Percentiles rank a stretch among this genome's conserved stretches.
These are phyloP conservation scores for Naganishia antarctica DNA, from an alignment of 768 basidiomycete genomes.

Conservation along the genomic window DNA sequence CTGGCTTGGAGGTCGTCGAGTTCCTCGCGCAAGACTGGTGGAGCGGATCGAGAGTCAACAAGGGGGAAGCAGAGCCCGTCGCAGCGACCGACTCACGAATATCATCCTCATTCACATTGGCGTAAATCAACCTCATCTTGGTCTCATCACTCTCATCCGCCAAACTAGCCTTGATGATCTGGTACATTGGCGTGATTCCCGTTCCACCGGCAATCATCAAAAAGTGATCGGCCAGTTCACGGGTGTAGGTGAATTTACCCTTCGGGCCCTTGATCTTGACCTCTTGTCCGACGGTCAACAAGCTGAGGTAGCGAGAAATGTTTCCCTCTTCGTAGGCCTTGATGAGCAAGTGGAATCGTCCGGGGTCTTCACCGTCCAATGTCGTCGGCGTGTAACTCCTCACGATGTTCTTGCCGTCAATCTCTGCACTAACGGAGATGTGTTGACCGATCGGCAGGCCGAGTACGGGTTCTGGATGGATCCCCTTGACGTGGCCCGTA, in stretches of 20 bases:
- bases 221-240: constrained; percentile 67
- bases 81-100: constrained; percentile 55
- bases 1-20: constrained; percentile 69
- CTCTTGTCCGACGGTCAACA: constrained; percentile 79
- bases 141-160: constrained; percentile 83
- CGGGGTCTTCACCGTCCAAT: constrained; percentile 76
- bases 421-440: constrained; percentile 82
- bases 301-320: constrained; percentile 78
- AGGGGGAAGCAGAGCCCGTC: no score
- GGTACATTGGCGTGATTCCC: constrained; percentile 98
- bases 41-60: not conserved
- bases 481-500: constrained; percentile 76
- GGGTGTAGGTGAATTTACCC: constrained; percentile 81
- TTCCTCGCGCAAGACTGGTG: constrained; percentile 67
- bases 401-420: constrained; percentile 81
- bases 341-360: constrained; percentile 92
- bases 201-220: constrained; percentile 99
- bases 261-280: constrained; percentile 92
- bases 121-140: constrained; percentile 81
- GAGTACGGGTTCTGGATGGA: constrained; percentile 73
- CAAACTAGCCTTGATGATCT: constrained; percentile 89
- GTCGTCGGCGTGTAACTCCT: constrained; percentile 95
- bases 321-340: constrained; percentile 99
- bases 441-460: constrained; percentile 96
- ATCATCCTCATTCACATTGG: constrained; percentile 87